A percentile compares a stretch with the other conserved stretches of the same genome.
Conservation (phyloP, 2,329 filamentous ascomycete genomes). For the Falciphora oryzae region DNA sequence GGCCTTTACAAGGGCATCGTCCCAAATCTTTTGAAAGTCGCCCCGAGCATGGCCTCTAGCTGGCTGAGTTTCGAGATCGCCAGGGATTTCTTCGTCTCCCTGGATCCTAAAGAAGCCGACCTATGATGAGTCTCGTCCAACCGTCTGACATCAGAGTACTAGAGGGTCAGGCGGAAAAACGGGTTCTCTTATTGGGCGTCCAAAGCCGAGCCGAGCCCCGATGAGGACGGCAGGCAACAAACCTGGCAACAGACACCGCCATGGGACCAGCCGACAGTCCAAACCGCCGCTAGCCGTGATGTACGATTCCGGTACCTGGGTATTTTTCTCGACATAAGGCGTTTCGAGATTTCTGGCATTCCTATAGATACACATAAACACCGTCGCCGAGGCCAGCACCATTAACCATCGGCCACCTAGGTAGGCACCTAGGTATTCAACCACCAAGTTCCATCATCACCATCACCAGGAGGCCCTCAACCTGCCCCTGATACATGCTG, state of each 20-base stretch:
- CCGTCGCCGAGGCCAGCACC: not conserved
- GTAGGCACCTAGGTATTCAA: not conserved
- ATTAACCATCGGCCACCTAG: not conserved
- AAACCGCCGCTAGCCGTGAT: not conserved
- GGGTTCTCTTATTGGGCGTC: not conserved
- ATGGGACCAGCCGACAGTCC: not conserved
- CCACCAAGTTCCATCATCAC: not conserved
- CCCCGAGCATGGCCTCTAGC: constrained; percentile 96
- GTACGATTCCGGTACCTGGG: not conserved
- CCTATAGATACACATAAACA: not conserved
- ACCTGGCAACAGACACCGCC: not conserved
- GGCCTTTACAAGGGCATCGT: constrained; percentile 95
- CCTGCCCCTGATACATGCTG: not conserved
- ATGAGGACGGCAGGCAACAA: not conserved
- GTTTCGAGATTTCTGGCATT: not conserved
- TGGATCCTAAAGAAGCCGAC: constrained; percentile 39
- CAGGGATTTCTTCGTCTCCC: constrained; percentile 71
- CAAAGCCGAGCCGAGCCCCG: not conserved
- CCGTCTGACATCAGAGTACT: not conserved
- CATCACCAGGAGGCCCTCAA: not conserved
- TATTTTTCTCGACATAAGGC: not conserved
- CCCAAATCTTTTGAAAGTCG: constrained; percentile 93
- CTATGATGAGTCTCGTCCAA: constrained; percentile 16
- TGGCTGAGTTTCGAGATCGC: constrained; percentile 97
- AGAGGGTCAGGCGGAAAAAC: not conserved